phyloP scores from a whole-genome alignment of 306 rosid species.

The Mimosa bimucronata region DNA sequence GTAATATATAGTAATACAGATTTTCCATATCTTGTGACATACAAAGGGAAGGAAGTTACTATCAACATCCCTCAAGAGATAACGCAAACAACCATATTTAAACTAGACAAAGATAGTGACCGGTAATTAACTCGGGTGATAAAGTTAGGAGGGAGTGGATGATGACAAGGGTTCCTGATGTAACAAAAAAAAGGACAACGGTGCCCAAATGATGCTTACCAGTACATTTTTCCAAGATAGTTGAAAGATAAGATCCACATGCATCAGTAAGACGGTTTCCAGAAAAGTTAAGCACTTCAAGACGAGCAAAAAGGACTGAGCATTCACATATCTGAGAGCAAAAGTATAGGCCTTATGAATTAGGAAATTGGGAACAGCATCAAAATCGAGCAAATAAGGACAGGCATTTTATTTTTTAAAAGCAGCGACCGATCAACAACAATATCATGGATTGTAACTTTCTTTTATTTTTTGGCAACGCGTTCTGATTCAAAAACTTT shows the following conservation, averaged over 20 bases:
- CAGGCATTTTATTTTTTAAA: neutral
- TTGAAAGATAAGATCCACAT: slow-evolving; percentile 84
- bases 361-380: slow-evolving; percentile 27
- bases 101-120: slow-evolving; percentile 23
- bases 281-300: slow-evolving; percentile 89
- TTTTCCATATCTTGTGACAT: neutral
- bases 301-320: slow-evolving; percentile 69
- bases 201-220: slow-evolving; percentile 52
- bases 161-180: neutral
- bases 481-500: neutral
- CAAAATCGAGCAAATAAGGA: slow-evolving; percentile 15
- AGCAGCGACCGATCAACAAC: slow-evolving; percentile 5
- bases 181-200: neutral
- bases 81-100: neutral
- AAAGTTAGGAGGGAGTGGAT: neutral
- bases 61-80: slow-evolving; percentile 7
- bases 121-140: neutral
- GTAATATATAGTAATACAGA: neutral
- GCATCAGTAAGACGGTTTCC: slow-evolving; percentile 96
- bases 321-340: slow-evolving; percentile 81
- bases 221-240: slow-evolving; percentile 76
- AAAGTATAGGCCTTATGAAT: slow-evolving; percentile 4
- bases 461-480: neutral
- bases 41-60: neutral
- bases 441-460: slow-evolving; percentile 6